These are phyloP conservation scores for Fusarium globosum DNA, from an alignment of 2,329 filamentous ascomycete genomes.

Conservation along the genomic window DNA sequence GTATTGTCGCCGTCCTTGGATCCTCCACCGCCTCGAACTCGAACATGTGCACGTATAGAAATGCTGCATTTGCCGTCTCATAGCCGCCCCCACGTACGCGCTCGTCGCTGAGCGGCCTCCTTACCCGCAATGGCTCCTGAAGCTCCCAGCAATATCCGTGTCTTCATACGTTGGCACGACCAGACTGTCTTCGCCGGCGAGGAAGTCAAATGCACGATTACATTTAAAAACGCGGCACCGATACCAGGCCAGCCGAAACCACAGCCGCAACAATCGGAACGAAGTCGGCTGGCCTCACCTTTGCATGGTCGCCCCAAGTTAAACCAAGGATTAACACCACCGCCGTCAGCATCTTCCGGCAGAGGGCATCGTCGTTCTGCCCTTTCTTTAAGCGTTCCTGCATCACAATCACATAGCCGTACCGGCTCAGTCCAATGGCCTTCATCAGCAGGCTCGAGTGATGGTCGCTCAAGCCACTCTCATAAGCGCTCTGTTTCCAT, in stretches of 20 bases:
- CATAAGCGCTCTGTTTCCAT: conserved; percentile 86
- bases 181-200: conserved; percentile 96
- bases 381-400: conserved; percentile 70
- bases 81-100: conserved; percentile 43
- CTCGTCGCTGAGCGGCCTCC: conserved; percentile 47
- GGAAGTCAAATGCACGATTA: conserved; percentile 94
- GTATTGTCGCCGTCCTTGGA: conserved; percentile 2
- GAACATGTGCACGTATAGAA: conserved; percentile 41
- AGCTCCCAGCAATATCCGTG: conserved; percentile 79
- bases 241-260: conserved; percentile 51
- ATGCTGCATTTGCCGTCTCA: conserved; percentile 47
- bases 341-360: conserved; percentile 53
- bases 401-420: conserved; percentile 57
- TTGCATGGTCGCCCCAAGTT: conserved; percentile 56
- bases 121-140: conserved; percentile 61
- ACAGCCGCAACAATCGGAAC: conserved; percentile 42
- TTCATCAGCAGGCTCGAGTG: conserved; percentile 45
- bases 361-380: conserved; percentile 73
- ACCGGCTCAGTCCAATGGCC: conserved; percentile 62
- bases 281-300: conserved; percentile 56
- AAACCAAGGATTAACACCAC: conserved; percentile 58
- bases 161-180: conserved; percentile 95
- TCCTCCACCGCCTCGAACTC: conserved; percentile 4
- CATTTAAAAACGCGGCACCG: conserved; percentile 86
- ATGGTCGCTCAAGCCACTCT: conserved; percentile 59